These are phyloP conservation scores for Deinandra increscens DNA, from an alignment of 129 eudicot genomes.

Conservation along the genomic window DNA sequence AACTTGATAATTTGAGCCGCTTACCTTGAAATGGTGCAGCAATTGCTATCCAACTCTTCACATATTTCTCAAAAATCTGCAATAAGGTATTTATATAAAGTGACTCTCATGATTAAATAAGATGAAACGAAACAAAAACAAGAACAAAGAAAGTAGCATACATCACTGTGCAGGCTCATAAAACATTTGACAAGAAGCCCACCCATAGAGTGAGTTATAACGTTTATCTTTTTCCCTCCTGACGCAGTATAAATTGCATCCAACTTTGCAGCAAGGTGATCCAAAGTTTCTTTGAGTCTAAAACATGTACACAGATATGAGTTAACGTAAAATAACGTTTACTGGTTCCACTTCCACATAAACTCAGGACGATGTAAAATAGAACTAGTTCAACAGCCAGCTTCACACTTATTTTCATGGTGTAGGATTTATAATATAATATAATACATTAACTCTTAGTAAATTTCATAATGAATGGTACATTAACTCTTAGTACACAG, in stretches of 20 bases:
- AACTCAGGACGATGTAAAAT: constrained; percentile 4
- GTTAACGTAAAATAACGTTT: neutral
- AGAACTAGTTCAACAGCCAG: neutral
- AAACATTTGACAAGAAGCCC: constrained; percentile 95
- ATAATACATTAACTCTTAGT: neutral
- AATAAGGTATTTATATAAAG: constrained; percentile 17
- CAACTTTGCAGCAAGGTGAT: constrained; percentile 67
- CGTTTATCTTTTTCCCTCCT: constrained; percentile 80
- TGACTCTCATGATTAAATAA: neutral
- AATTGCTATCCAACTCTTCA: constrained; percentile 96
- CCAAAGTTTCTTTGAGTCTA: constrained; percentile 75
- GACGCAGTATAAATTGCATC: constrained; percentile 79
- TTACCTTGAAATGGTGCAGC: constrained; percentile 94
- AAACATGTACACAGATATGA: neutral
- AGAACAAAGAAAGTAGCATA: constrained; percentile 23
- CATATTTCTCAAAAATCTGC: constrained; percentile 92
- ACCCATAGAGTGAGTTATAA: constrained; percentile 96
- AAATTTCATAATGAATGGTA: neutral
- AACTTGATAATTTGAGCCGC: constrained; percentile 9
- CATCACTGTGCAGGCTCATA: constrained; percentile 80
- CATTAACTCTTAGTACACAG: neutral
- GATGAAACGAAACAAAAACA: neutral
- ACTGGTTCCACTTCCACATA: neutral
- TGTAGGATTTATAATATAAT: neutral
- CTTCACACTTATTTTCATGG: neutral